phyloP scores from a whole-genome alignment of 2,329 filamentous ascomycete species.

The Talaromyces sp. region DNA sequence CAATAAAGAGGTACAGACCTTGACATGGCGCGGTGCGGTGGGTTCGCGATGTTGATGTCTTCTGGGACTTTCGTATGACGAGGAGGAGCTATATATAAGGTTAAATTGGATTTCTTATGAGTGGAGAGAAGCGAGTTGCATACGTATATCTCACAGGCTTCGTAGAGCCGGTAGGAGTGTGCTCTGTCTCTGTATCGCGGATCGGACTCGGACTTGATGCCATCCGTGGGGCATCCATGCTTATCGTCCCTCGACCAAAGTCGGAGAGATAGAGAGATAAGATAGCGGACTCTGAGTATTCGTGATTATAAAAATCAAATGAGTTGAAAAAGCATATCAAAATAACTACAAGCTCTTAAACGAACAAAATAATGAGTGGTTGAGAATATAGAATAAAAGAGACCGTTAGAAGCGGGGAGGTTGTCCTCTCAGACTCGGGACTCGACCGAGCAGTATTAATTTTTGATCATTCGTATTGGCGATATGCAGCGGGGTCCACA shows the following conservation, averaged over 20 bases:
- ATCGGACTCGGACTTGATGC: conserved; percentile 14
- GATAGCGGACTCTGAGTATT: background rate
- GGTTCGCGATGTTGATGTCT: conserved; percentile 64
- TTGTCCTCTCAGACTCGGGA: background rate
- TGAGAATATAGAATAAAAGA: background rate
- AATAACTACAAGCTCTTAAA: background rate
- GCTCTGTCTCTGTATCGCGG: conserved; percentile 20
- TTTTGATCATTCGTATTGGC: background rate
- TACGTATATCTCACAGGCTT: conserved; percentile 32
- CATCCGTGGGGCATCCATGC: conserved; percentile 23
- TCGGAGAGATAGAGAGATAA: conserved; percentile 13
- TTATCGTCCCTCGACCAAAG: conserved; percentile 20
- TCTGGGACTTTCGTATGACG: conserved; percentile 62
- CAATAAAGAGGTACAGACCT: conserved; percentile 45
- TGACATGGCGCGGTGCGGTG: conserved; percentile 61
- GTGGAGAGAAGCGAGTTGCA: conserved; percentile 5
- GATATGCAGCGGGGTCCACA: conserved; percentile 11
- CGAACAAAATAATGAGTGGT: background rate
- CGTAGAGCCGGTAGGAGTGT: conserved; percentile 20
- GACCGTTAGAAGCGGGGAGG: conserved; percentile 7
- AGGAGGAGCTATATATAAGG: conserved; percentile 49
- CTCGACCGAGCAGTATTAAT: background rate
- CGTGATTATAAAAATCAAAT: background rate
- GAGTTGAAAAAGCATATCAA: background rate
- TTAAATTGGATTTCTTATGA: background rate